Evolutionary conservation across 805 yeast species (phyloP), one percentile per base, ranked within the genome.

Genomic region (Metschnikowia gelsemii): DNA sequence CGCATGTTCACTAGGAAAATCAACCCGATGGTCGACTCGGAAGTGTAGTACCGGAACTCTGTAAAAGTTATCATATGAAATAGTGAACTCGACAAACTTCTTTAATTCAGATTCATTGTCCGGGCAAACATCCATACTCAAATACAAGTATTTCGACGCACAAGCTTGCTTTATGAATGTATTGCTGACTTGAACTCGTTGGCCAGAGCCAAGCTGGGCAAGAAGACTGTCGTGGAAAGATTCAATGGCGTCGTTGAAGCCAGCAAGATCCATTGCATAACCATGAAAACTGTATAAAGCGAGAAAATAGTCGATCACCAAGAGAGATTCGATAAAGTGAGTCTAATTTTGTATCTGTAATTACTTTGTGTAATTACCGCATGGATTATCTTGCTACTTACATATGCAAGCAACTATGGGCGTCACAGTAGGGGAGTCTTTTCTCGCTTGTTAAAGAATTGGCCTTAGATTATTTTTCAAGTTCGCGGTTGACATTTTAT

Each of bases 21-120:
- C 38, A 11, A 42, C 35, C 13, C 11, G 16, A 4, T 43, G 32
- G 26, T 45, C 49, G 4, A 49, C 30, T 21, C 61, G 51, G 44
- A 59, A 64, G 34, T 58, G 50, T 16, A 62, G 42, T 4, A 65
- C 57, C 0, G 73, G 73, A 1, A 56, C 63, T 17, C 27, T 35
- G 44, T 63, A 68, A 34, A 62, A 54, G 8, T 42, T 48, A 46
- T 64, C 64, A 40, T 45, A 68, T 2, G 58, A 49, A 2, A 66
- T 40, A 1, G 65, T 59, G 28, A 65, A 51, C 9, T 58, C 58
- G 8, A 62, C 56, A 8, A 60, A 24, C 17, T 35, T 31, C 13
- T n/a, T 9, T n/a, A n/a, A n/a, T n/a, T 26, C 32, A 20, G 26
- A 8, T 21, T 13, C 20, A 14, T 12, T 16, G 11, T 16, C 25